These are phyloP conservation scores for Quercus phellos DNA, from an alignment of 331 rosid species.

Conservation along the genomic window DNA sequence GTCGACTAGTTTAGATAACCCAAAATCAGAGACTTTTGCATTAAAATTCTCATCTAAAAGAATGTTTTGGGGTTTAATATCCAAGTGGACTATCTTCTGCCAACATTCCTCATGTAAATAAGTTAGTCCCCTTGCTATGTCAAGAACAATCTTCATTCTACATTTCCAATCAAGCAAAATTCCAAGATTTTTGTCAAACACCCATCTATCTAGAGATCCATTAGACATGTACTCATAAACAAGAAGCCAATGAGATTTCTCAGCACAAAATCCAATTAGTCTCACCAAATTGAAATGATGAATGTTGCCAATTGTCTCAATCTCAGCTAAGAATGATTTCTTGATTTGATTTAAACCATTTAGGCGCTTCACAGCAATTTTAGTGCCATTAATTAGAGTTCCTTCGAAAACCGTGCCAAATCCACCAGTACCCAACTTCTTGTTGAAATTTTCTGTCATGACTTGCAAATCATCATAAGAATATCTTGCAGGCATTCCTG, in stretches of 20 bases:
- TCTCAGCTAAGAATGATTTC: constrained; percentile 17
- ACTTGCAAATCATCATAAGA: background rate
- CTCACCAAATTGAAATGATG: constrained; percentile 18
- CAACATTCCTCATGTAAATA: constrained; percentile 22
- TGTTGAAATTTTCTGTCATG: constrained; percentile 5
- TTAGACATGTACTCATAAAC: constrained; percentile 13
- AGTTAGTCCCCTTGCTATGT: constrained; percentile 16
- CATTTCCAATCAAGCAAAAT: background rate
- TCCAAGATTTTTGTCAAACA: background rate
- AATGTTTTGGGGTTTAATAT: constrained; percentile 13
- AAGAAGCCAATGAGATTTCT: constrained; percentile 6
- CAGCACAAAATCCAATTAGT: constrained; percentile 10
- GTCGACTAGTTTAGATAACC: background rate
- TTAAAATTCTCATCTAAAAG: constrained; percentile 8
- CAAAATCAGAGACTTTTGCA: constrained; percentile 10
- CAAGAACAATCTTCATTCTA: constrained; percentile 10
- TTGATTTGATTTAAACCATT: constrained; percentile 2
- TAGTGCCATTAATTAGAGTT: constrained; percentile 2
- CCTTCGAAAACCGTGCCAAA: constrained; percentile 13
- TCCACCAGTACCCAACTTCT: background rate
- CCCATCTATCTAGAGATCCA: constrained; percentile 14
- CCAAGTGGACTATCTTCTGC: constrained; percentile 5
- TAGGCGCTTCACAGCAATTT: constrained; percentile 15
- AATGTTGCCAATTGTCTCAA: constrained; percentile 19
- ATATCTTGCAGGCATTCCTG: background rate